Evolutionary conservation across 1,139 yeast species (phyloP), one percentile per base, ranked within the genome.

Genomic region (Blastobotrys arbuscula): DNA sequence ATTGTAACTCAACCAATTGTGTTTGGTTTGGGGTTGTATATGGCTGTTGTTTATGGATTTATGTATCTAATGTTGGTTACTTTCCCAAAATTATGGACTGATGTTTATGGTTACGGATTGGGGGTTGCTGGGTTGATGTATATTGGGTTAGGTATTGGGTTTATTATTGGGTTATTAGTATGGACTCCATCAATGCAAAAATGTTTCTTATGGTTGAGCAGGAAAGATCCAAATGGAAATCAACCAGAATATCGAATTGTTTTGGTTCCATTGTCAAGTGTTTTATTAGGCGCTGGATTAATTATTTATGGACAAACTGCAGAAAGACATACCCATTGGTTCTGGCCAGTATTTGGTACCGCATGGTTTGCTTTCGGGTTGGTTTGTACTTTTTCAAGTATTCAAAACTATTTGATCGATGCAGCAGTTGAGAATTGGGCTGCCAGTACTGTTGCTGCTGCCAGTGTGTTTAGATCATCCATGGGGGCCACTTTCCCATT

Each of bases 231-330:
- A n/a, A 82, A 82, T 2, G 75, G 76, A 9, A 51, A 77, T 16
- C 77, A 77, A 54, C 84, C 84, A 0, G 84, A 79, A 56, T 77
- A 60, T 59, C 66, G 82, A 44, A 61, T 79, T 34, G 79, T 79
- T 10, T 64, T 75, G 50, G 55, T 58, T 55, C 72, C 52, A 59
- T 65, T 59, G 31, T 65, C 78, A 23, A 80, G 81, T 1, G 51
- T 78, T 2, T 65, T 74, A 2, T 66, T 76, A 41, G 79, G 83
- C 0, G 62, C 70, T 33, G 83, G 82, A 0, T 67, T 81, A 38
- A 65, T 81, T 38, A 75, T 82, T 75, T 81, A 77, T 59, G 85
- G 86, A 3, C 81, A 85, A 84, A 71, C 79, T 26, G 82, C 81
- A 1, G 69, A 80, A 54, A 69, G 70, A 28, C 61, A 67, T 33